Evolutionary conservation across 2,329 filamentous ascomycete species (phyloP).

Genomic region (Ophiostoma sp.): DNA sequence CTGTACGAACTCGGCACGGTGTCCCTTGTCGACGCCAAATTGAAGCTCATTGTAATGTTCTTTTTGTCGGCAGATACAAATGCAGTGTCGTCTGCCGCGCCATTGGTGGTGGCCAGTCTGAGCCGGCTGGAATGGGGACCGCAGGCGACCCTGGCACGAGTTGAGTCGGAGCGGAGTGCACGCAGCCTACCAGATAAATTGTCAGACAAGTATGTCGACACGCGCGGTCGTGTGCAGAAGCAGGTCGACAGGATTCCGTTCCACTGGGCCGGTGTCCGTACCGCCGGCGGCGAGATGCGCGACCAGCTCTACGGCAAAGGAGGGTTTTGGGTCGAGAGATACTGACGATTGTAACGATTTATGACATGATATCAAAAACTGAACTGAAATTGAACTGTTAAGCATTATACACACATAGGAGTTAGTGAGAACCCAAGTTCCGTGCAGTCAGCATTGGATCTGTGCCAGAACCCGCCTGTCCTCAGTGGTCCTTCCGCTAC

Average conservation of each 20-base stretch:
- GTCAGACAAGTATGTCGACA: slow-evolving; percentile 44
- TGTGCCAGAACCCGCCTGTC: not conserved
- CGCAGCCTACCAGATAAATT: slow-evolving; percentile 40
- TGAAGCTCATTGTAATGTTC: slow-evolving; percentile 57
- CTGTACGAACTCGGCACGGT: slow-evolving; percentile 44
- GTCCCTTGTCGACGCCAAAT: slow-evolving; percentile 39
- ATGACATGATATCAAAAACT: not conserved
- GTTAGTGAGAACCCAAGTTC: not conserved
- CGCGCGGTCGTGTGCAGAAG: slow-evolving; percentile 47
- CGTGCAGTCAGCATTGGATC: not conserved
- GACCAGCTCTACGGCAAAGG: slow-evolving; percentile 48
- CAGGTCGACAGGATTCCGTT: slow-evolving; percentile 54
- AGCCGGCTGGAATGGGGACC: slow-evolving; percentile 44
- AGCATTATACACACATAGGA: not conserved
- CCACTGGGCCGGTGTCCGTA: slow-evolving; percentile 55
- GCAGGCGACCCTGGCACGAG: slow-evolving; percentile 37
- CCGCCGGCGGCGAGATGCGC: slow-evolving; percentile 41
- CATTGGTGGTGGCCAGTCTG: slow-evolving; percentile 44
- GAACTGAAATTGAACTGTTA: not conserved
- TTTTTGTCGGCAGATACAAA: slow-evolving; percentile 42
- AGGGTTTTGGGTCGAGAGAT: slow-evolving; percentile 42
- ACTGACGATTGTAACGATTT: not conserved
- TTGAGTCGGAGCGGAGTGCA: slow-evolving; percentile 39
- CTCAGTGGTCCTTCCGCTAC: not conserved
- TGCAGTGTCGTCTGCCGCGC: slow-evolving; percentile 29